These are phyloP conservation scores for Penicillium brasilianum DNA, from an alignment of 2,329 filamentous ascomycete species.

Conservation along the genomic window DNA sequence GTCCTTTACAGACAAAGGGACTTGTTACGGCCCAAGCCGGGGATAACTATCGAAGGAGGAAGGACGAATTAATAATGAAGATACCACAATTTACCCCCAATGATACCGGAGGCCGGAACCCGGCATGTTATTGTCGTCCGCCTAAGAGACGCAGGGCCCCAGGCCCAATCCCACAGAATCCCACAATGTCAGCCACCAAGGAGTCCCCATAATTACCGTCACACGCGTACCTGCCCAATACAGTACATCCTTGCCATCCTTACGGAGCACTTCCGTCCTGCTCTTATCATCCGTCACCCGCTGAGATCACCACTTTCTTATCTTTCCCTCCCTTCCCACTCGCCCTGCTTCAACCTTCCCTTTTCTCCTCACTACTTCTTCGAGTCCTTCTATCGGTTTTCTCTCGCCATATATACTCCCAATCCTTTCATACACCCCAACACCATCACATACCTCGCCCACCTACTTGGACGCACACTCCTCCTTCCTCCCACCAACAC, in stretches of 20 bases:
- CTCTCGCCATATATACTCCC: slow-evolving; percentile 1
- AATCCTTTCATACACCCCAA: slow-evolving; percentile 7
- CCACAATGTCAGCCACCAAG: background rate
- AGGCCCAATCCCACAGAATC: background rate
- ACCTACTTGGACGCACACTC: background rate
- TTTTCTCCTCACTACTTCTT: background rate
- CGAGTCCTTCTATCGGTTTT: background rate
- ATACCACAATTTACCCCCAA: background rate
- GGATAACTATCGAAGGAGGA: background rate
- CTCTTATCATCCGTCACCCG: slow-evolving; percentile 21
- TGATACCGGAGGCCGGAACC: slow-evolving; percentile 2
- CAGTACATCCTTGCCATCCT: no score
- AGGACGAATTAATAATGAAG: background rate
- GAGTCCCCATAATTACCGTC: slow-evolving; percentile 17
- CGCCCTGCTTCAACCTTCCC: slow-evolving; percentile 13
- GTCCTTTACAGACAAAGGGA: no score
- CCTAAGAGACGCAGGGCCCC: background rate
- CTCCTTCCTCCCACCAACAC: background rate
- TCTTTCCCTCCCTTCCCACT: slow-evolving; percentile 14
- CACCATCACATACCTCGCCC: slow-evolving; percentile 11
- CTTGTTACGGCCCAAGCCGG: slow-evolving; percentile 2
- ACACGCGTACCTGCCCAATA: slow-evolving; percentile 36
- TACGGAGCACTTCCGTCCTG: slow-evolving; percentile 8
- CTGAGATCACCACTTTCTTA: slow-evolving; percentile 18
- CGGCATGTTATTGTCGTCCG: slow-evolving; percentile 17